Evolutionary conservation across 768 basidiomycete genomes (phyloP), one percentile per base, ranked within the genome.

Genomic region (Mycena crocata): DNA sequence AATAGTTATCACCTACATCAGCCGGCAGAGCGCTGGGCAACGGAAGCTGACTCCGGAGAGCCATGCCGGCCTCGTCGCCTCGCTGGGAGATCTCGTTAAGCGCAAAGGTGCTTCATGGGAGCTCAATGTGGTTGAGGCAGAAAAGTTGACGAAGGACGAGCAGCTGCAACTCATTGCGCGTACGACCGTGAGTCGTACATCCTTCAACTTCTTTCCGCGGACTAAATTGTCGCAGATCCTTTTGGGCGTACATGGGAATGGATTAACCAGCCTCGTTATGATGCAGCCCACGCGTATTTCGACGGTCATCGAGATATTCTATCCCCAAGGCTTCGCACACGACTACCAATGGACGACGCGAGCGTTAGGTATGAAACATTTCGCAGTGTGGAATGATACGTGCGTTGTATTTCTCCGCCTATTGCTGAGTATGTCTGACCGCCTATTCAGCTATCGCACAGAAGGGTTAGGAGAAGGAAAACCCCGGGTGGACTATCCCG

Each of bases 291-390:
- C 89, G 5, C 87, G 87, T 0, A 77, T 88, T n/a, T 89, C 92
- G 7, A 89, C 93, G 7, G 93, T 96, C 23, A 91, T 96, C 68
- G 94, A 96, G 78, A 87, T 96, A 17, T 93, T 96, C 79, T 92
- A 84, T 73, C 93, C 93, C 0, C 82, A 77, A 3, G 94, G 93
- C 0, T 95, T 93, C 74, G 90, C 94, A 30, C 90, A 92, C 72
- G 94, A 95, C 73, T 95, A 95, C 75, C 89, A 94, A 72, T 96
- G 93, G 89, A 95, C 94, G 0, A 69, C 90, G 6, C 78, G 86
- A 35, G 88, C 92, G 59, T 49, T 24, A 49, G 65, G 93, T 6
- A 89, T 93, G 84, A 81, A 77, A 21, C 89, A 95, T 77, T 92
- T 89, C 69, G 90, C 88, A 1, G 82, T 96, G 34, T 93, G 93